Percentiles rank a stretch among this genome's conserved stretches.
Conservation (phyloP, 2,329 filamentous ascomycete species). For the Verticillium albo-atrum region DNA sequence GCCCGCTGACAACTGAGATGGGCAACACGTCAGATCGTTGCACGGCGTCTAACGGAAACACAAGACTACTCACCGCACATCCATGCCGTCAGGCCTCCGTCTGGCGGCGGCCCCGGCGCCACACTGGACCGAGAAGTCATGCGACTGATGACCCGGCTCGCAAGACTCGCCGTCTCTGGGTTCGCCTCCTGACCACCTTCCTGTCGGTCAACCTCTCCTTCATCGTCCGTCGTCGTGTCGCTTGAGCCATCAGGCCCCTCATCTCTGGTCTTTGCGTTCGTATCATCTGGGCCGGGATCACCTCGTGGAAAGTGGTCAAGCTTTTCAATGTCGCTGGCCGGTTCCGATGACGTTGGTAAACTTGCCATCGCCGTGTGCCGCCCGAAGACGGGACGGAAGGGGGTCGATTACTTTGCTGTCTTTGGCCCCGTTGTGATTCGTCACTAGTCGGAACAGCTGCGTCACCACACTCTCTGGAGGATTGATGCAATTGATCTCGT, state of each 20-base stretch:
- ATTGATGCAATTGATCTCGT: too few species aligned
- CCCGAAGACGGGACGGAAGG: too few species aligned
- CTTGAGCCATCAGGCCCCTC: neutral
- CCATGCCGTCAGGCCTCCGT: conserved; percentile 46
- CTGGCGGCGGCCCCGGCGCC: conserved; percentile 43
- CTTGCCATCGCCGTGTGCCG: neutral
- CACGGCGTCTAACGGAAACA: neutral
- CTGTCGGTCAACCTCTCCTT: neutral
- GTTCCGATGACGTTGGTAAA: neutral
- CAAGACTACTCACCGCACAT: conserved; percentile 28
- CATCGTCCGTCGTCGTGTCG: conserved; percentile 11
- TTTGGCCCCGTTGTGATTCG: neutral
- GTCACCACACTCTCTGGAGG: too few species aligned
- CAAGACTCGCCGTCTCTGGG: conserved; percentile 13
- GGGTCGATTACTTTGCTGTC: too few species aligned
- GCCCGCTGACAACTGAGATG: conserved; percentile 27
- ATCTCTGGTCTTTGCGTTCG: neutral
- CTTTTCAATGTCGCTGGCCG: neutral
- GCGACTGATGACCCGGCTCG: conserved; percentile 34
- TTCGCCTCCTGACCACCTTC: neutral
- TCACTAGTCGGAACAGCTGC: neutral
- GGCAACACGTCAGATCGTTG: neutral
- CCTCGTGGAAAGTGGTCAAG: neutral
- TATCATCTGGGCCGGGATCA: neutral
- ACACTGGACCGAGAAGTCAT: conserved; percentile 33